These are phyloP conservation scores for Fonsecaea erecta DNA, from an alignment of 2,329 filamentous ascomycete genomes.

Conservation along the genomic window DNA sequence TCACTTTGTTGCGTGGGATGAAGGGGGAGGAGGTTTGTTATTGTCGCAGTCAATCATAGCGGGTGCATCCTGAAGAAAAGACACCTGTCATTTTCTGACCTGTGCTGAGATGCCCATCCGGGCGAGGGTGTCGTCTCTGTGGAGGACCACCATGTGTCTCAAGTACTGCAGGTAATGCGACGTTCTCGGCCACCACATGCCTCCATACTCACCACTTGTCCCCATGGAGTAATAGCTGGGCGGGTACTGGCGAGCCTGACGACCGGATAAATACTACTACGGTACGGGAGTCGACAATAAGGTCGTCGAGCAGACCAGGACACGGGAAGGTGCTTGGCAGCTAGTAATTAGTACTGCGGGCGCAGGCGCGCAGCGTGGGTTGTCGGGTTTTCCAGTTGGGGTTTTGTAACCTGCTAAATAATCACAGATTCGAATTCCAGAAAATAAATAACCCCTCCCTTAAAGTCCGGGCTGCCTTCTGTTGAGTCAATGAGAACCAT, in stretches of 20 bases:
- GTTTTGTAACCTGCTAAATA: not conserved
- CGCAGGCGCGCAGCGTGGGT: not conserved
- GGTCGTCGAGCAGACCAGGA: not conserved
- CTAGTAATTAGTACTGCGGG: not conserved
- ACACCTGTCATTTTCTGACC: constrained; percentile 5
- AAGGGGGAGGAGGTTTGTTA: not conserved
- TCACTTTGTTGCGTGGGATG: not conserved
- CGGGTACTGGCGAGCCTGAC: not conserved
- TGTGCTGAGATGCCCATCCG: not conserved
- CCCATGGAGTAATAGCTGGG: not conserved
- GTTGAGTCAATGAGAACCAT: not conserved
- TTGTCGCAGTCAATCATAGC: not conserved
- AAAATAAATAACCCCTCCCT: constrained; percentile 3
- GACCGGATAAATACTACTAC: not conserved
- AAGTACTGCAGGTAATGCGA: not conserved
- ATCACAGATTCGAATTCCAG: not conserved
- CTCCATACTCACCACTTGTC: constrained; percentile 3
- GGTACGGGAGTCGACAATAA: not conserved
- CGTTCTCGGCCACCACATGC: constrained; percentile 8
- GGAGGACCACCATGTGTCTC: too few species aligned
- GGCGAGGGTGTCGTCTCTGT: too few species aligned
- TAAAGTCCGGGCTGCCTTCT: not conserved
- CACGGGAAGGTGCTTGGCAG: not conserved
- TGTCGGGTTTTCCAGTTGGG: not conserved
- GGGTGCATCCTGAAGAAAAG: not conserved